Percentiles rank a stretch among this genome's conserved stretches.
These are phyloP conservation scores for Vachellia pachyceras DNA, from an alignment of 306 rosid genomes.

Conservation along the genomic window DNA sequence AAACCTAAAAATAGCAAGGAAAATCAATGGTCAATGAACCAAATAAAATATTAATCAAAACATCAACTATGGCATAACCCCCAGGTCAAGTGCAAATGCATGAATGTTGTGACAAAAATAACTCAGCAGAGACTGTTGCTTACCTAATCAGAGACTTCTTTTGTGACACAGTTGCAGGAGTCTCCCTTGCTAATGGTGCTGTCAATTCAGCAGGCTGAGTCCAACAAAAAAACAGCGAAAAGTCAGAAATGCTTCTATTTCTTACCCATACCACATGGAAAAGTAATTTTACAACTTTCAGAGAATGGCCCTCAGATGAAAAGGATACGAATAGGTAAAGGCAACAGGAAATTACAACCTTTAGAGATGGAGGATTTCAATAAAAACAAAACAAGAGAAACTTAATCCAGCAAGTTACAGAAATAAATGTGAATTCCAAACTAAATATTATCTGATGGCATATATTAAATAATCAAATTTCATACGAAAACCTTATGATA, in stretches of 20 bases:
- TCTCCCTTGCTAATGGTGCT: slow-evolving; percentile 52
- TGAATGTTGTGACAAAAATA: slow-evolving; percentile 23
- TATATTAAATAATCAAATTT: neutral
- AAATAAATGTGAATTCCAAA: slow-evolving; percentile 29
- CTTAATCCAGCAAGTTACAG: slow-evolving; percentile 2
- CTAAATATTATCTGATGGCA: slow-evolving; percentile 1
- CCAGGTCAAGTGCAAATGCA: neutral
- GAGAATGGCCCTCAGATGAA: slow-evolving; percentile 2
- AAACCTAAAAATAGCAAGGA: slow-evolving; percentile 62
- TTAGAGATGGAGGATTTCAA: neutral
- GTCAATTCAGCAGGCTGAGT: slow-evolving; percentile 75
- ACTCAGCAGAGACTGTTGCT: slow-evolving; percentile 16
- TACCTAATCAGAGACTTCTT: slow-evolving; percentile 85
- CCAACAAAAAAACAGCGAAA: slow-evolving; percentile 16
- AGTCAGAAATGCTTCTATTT: slow-evolving; percentile 36
- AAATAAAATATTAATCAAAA: slow-evolving; percentile 7
- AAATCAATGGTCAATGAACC: slow-evolving; percentile 27
- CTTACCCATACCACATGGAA: slow-evolving; percentile 4
- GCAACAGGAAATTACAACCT: slow-evolving; percentile 8
- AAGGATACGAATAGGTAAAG: slow-evolving; percentile 4
- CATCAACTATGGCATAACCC: slow-evolving; percentile 8
- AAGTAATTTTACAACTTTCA: slow-evolving; percentile 6
- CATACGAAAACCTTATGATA: slow-evolving; percentile 28
- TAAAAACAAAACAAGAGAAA: neutral
- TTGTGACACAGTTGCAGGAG: slow-evolving; percentile 54